phyloP scores from a whole-genome alignment of 257 asterid genomes.

The Solanum virginianum region DNA sequence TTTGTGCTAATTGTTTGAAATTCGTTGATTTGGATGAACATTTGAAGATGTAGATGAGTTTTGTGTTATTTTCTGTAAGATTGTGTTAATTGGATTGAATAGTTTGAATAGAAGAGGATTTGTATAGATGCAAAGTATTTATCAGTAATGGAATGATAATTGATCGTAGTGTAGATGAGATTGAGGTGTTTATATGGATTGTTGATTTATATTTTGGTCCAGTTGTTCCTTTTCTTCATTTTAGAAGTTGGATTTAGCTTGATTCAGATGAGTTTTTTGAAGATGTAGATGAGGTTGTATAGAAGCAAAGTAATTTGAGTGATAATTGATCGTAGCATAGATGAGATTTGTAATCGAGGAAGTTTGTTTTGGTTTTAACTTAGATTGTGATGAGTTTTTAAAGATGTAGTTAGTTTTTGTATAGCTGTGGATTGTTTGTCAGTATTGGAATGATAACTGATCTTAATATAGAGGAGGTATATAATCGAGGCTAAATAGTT shows the following conservation, averaged over 20 bases:
- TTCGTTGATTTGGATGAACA: neutral
- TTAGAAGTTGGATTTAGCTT: neutral
- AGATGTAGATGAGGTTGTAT: neutral
- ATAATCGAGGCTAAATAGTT: neutral
- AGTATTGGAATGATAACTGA: neutral
- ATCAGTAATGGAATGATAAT: neutral
- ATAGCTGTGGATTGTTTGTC: neutral
- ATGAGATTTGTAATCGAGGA: neutral
- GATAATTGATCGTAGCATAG: neutral
- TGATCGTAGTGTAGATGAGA: neutral
- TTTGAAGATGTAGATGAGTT: neutral
- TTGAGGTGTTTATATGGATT: neutral
- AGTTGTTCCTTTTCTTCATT: neutral
- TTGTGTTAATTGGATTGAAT: neutral
- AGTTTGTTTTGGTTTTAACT: too few species aligned
- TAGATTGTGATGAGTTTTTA: too few species aligned
- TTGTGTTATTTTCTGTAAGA: neutral
- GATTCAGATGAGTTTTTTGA: neutral
- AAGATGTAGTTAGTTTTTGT: neutral
- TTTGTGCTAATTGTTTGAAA: too few species aligned
- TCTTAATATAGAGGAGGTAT: neutral
- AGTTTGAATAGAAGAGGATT: neutral
- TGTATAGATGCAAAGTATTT: neutral
- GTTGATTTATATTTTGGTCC: neutral
- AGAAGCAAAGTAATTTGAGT: neutral